Base-by-base conservation (phyloP, 139 green algal genomes). In the Chlorella sp. region DNA sequence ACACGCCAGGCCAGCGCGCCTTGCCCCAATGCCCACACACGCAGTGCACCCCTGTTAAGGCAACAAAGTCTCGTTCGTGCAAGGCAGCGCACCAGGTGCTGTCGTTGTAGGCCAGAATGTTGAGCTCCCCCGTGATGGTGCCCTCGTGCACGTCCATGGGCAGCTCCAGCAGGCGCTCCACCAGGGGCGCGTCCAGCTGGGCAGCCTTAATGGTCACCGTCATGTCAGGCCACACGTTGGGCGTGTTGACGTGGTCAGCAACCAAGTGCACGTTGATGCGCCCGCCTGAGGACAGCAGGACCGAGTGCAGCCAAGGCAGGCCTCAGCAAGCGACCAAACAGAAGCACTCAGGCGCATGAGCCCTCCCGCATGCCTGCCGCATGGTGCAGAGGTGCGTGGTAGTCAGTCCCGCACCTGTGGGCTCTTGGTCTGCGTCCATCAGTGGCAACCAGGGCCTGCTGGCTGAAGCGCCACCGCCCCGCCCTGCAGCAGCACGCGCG, bases 121-220 rank as follows among this genome's bases (percentile, higher is more conserved):
- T 62, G 20, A 98, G 72, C 71, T 95, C 82, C 3, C 94, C 94
- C 62, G 85, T 78, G 24, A 93, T 76, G 33, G 77, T 65, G 0
- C 92, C 93, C 4, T 69, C 82, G 70, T 89, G 71, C 30, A 97
- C 89, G 81, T 97, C 93, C 80, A 97, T 91, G 35, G 94, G 94
- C 35, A 98, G 73, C 77, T 94, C 90, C 17, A 97, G 65, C 51
- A 96, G 62, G 20, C 93, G 85, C 82, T 97, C 94, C 23, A 95
- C 42, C 1, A 97, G 68, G 0, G 92, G 93, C 5, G 85, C 90
- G 71, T 95, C 86, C 72, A 97, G 80, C 34, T 64, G 30, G 3
- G 36, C 22, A 23, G 59, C 70, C 29, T 49, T 36, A 1, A 95
- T 63, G 2, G 49, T 36, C 5, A 95, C 74, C 5, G 65, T 69